Evolutionary conservation across 2,329 filamentous ascomycete species (phyloP).

Genomic region (Ascosphaera apis): DNA sequence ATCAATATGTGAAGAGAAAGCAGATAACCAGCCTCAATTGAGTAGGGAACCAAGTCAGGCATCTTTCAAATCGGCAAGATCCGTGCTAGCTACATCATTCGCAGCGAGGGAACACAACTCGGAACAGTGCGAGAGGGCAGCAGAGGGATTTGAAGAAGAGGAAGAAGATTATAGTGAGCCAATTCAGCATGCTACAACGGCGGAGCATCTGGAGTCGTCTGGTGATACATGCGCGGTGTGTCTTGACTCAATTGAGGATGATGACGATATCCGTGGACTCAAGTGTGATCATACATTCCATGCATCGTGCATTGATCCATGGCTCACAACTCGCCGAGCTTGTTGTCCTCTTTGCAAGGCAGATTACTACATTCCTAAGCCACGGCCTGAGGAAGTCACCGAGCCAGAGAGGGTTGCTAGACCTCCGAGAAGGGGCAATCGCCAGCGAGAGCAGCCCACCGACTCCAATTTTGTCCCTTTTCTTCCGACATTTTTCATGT

Average conservation of each 20-base stretch:
- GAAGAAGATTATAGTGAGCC: constrained; percentile 56
- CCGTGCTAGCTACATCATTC: background rate
- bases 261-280: constrained; percentile 82
- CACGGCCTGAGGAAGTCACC: constrained; percentile 36
- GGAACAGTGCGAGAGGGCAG: constrained; percentile 4
- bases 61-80: background rate
- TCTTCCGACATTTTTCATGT: constrained; percentile 15
- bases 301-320: constrained; percentile 82
- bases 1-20: background rate
- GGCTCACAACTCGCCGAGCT: constrained; percentile 79
- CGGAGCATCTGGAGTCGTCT: constrained; percentile 56
- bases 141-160: constrained; percentile 18
- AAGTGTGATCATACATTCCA: constrained; percentile 98
- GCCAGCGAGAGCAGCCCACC: constrained; percentile 1
- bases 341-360: constrained; percentile 97
- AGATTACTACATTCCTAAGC: constrained; percentile 90
- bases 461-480: constrained; percentile 11
- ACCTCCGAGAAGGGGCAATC: constrained; percentile 1
- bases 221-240: constrained; percentile 95
- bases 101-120: constrained; percentile 3
- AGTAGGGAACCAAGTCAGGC: background rate
- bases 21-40: background rate
- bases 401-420: background rate
- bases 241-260: constrained; percentile 78
- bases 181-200: constrained; percentile 59